A percentile compares a stretch with the other conserved stretches of the same genome.
phyloP scores from a whole-genome alignment of 257 asterid genomes.

The Nicotiana paniculata region DNA sequence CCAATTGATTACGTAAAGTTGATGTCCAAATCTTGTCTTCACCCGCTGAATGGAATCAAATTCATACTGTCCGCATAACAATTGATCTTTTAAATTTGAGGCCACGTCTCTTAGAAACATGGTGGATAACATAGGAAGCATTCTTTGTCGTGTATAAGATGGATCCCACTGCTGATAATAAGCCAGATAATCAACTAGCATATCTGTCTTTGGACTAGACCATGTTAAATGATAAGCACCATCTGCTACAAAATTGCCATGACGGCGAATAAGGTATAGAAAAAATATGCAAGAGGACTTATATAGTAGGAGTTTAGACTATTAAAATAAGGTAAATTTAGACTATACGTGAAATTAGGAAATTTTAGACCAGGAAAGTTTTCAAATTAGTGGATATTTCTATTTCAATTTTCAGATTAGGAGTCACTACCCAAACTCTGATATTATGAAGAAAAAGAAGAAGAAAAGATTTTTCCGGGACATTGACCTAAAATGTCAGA shows the following conservation, averaged over 20 bases:
- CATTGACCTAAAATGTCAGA: too few species aligned
- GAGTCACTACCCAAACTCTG: too few species aligned
- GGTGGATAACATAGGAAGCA: conserved; percentile 80
- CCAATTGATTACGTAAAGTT: conserved; percentile 67
- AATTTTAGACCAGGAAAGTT: background rate
- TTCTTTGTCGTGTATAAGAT: conserved; percentile 67
- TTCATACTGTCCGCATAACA: conserved; percentile 61
- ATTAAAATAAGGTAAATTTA: background rate
- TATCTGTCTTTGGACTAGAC: conserved; percentile 56
- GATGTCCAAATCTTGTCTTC: conserved; percentile 65
- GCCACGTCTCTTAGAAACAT: conserved; percentile 60
- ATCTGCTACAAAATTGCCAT: conserved; percentile 36
- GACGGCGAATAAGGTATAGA: background rate
- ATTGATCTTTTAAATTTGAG: conserved; percentile 33
- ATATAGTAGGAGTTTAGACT: background rate
- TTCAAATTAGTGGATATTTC: background rate
- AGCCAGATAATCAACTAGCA: conserved; percentile 65
- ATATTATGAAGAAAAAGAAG: too few species aligned
- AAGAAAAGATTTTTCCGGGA: too few species aligned
- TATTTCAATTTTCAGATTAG: too few species aligned
- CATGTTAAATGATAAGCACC: conserved; percentile 44
- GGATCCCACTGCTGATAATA: conserved; percentile 87
- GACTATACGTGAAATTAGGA: background rate
- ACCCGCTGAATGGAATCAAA: conserved; percentile 74
- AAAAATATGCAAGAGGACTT: background rate